Conservation (phyloP, 2,329 filamentous ascomycete genomes). For the Geosmithia putterillii region DNA sequence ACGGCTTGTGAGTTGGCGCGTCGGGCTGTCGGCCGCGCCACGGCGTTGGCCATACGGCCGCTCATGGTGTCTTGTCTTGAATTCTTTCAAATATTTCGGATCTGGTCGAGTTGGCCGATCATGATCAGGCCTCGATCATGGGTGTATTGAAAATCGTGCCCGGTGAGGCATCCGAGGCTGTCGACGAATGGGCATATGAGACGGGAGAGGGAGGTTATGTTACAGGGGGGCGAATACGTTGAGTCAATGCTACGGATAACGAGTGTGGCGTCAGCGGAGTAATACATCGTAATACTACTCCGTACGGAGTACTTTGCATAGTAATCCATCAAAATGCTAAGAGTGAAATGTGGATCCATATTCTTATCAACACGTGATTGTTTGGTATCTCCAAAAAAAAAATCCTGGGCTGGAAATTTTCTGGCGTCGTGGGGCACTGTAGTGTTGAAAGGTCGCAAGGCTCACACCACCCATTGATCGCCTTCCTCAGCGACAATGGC, state of each 20-base stretch:
- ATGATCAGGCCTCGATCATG: slow-evolving; percentile 3
- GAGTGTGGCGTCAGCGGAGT: not conserved
- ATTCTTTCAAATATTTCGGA: not conserved
- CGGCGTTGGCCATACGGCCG: slow-evolving; percentile 46
- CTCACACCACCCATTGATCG: slow-evolving; percentile 1
- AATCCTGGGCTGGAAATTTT: slow-evolving; percentile 14
- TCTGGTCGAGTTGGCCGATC: slow-evolving; percentile 1
- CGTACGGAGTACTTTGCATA: not conserved
- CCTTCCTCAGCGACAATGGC: slow-evolving; percentile 47
- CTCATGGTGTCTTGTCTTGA: slow-evolving; percentile 20
- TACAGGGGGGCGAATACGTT: not conserved
- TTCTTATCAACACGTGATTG: slow-evolving; percentile 20
- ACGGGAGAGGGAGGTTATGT: not conserved
- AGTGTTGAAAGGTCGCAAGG: slow-evolving; percentile 2
- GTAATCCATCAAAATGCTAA: not conserved
- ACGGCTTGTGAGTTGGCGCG: slow-evolving; percentile 40
- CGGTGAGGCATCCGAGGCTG: not conserved
- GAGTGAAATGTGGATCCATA: not conserved
- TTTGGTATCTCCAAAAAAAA: slow-evolving; percentile 16
- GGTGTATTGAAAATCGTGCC: not conserved
- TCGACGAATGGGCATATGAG: not conserved
- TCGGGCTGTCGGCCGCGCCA: slow-evolving; percentile 55
- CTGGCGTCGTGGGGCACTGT: slow-evolving; percentile 11
- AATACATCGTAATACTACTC: not conserved
- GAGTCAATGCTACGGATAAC: not conserved